Percentiles rank a stretch among this genome's conserved stretches.
These are phyloP conservation scores for Geoglossum cookeanum DNA, from an alignment of 2,329 filamentous ascomycete genomes.

Conservation along the genomic window DNA sequence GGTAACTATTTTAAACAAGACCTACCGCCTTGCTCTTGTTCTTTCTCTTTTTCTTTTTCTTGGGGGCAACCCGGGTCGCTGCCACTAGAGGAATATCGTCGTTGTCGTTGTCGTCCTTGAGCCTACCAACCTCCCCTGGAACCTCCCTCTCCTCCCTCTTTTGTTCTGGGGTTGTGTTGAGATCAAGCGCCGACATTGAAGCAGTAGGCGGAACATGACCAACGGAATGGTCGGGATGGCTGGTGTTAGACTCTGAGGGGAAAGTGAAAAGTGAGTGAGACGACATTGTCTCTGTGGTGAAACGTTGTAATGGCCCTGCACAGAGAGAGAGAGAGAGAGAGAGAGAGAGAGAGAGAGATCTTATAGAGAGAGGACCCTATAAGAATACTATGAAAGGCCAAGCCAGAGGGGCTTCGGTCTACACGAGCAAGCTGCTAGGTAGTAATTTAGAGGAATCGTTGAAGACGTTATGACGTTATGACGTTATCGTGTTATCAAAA, in stretches of 20 bases:
- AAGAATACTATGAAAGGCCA: no score
- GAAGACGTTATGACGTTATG: no score
- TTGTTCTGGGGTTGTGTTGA: neutral
- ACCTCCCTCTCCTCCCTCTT: neutral
- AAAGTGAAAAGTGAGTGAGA: neutral
- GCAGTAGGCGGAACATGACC: neutral
- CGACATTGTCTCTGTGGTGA: neutral
- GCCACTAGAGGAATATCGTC: neutral
- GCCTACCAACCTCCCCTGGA: neutral
- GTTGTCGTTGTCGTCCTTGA: no score
- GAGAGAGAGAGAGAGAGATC: no score
- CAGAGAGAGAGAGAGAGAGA: no score
- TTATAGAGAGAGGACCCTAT: no score
- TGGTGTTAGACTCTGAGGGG: neutral
- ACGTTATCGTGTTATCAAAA: no score
- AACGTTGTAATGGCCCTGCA: no score
- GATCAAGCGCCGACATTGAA: neutral
- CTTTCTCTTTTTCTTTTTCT: slow-evolving; percentile 27
- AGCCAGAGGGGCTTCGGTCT: no score
- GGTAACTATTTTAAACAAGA: neutral
- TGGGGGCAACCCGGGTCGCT: slow-evolving; percentile 7
- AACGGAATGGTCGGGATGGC: neutral
- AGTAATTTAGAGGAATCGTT: no score
- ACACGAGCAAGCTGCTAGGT: no score
- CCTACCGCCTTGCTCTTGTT: slow-evolving; percentile 14